phyloP scores from a whole-genome alignment of 768 basidiomycete species.

The Amanita rubescens region DNA sequence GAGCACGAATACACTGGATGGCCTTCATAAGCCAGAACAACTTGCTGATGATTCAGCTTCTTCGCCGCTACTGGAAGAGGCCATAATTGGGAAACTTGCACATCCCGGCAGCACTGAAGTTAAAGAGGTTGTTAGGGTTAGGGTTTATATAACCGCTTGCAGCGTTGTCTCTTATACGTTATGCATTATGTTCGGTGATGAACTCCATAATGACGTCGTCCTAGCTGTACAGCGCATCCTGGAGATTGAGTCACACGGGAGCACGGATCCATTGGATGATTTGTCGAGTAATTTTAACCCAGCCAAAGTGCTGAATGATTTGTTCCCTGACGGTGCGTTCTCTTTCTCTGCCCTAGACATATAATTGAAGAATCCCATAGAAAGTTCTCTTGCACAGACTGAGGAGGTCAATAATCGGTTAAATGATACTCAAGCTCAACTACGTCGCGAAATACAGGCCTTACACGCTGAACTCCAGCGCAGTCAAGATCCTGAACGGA shows the following conservation, averaged over 20 bases:
- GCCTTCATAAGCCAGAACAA: conserved; percentile 53
- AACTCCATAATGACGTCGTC: conserved; percentile 60
- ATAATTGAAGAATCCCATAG: conserved; percentile 34
- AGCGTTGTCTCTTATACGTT: conserved; percentile 8
- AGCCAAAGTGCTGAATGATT: conserved; percentile 51
- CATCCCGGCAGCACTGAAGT: background rate
- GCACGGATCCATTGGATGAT: conserved; percentile 49
- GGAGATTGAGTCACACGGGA: conserved; percentile 38
- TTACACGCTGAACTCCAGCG: conserved; percentile 60
- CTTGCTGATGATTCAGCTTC: conserved; percentile 35
- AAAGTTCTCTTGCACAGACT: conserved; percentile 66
- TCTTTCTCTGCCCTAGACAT: background rate
- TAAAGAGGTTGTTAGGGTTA: conserved; percentile 7
- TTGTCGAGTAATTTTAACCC: conserved; percentile 52
- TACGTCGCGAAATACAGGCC: conserved; percentile 65
- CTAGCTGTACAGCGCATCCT: conserved; percentile 67
- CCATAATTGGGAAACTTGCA: conserved; percentile 1
- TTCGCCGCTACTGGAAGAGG: conserved; percentile 27
- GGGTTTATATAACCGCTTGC: background rate
- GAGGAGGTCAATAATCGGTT: conserved; percentile 65
- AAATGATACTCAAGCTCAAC: conserved; percentile 55
- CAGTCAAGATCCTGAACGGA: conserved; percentile 82
- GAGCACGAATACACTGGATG: conserved; percentile 64
- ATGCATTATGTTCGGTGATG: conserved; percentile 38
- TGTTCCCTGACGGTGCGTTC: conserved; percentile 69